These are phyloP conservation scores for Colletotrichum sp. DNA, from an alignment of 2,329 filamentous ascomycete genomes.

Conservation along the genomic window DNA sequence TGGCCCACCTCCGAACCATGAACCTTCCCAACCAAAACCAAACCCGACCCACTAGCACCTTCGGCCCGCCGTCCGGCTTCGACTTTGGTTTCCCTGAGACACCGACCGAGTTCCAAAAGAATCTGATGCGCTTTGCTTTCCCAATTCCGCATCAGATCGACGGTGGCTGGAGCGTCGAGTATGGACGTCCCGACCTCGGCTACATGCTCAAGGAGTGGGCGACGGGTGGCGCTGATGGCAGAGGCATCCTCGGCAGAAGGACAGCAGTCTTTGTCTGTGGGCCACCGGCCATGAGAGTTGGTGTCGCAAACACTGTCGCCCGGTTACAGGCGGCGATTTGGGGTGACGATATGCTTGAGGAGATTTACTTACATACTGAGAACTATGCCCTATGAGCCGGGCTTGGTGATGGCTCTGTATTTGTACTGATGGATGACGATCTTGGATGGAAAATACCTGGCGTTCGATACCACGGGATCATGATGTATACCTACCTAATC, in stretches of 20 bases:
- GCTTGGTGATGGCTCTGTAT: background rate
- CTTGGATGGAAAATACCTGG: constrained; percentile 4
- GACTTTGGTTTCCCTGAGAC: constrained; percentile 84
- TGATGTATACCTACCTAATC: background rate
- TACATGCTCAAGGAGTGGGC: constrained; percentile 87
- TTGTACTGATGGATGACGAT: constrained; percentile 8
- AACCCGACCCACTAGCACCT: constrained; percentile 58
- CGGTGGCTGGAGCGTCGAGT: constrained; percentile 90
- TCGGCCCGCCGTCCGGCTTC: constrained; percentile 67
- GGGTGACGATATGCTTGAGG: constrained; percentile 78
- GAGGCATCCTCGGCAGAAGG: constrained; percentile 75
- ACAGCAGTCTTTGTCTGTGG: constrained; percentile 95
- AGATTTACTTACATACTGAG: constrained; percentile 93
- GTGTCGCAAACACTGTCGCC: constrained; percentile 86
- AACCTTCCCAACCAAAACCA: constrained; percentile 36
- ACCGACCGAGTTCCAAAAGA: constrained; percentile 88
- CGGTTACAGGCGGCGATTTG: constrained; percentile 82
- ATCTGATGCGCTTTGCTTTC: constrained; percentile 88
- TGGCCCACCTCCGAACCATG: constrained; percentile 60
- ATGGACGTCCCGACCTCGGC: constrained; percentile 86
- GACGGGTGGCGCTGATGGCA: constrained; percentile 68
- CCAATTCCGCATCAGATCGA: constrained; percentile 70
- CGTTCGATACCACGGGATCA: constrained; percentile 17
- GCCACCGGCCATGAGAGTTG: constrained; percentile 83
- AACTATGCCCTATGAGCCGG: constrained; percentile 80